Evolutionary conservation across 75 land plant genomes (phyloP).

Genomic region (Sequoia sempervirens): DNA sequence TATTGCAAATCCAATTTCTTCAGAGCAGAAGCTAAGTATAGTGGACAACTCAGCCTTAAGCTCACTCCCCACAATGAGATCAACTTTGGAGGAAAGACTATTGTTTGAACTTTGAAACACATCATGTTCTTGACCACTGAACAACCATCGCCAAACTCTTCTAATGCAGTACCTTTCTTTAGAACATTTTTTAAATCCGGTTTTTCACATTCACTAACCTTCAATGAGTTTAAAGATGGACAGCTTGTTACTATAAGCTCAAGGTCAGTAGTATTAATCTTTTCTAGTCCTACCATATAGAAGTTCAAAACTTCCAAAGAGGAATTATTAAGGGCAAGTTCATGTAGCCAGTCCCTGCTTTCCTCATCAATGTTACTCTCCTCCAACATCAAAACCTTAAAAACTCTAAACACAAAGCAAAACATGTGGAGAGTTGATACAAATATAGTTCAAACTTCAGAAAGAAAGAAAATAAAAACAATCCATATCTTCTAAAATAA

Average conservation of each 20-base stretch:
- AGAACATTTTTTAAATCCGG: constrained; percentile 44
- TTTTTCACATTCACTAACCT: constrained; percentile 68
- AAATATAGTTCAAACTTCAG: too few relatives aligned
- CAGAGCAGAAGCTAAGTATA: constrained; percentile 40
- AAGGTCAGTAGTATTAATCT: constrained; percentile 36
- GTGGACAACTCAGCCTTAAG: constrained; percentile 46
- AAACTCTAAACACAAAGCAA: too few relatives aligned
- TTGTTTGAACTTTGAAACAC: too few relatives aligned
- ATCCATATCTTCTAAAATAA: too few relatives aligned
- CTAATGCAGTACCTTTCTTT: constrained; percentile 35
- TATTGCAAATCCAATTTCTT: too few relatives aligned
- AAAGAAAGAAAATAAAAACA: too few relatives aligned
- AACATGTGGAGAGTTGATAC: too few relatives aligned
- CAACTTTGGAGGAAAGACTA: too few relatives aligned
- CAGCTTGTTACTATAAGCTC: too few relatives aligned
- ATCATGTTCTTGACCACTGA: too few relatives aligned
- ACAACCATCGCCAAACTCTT: constrained; percentile 91
- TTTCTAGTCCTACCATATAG: constrained; percentile 54
- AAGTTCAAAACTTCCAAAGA: constrained; percentile 72
- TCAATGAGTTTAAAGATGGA: constrained; percentile 50
- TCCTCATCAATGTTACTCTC: constrained; percentile 50
- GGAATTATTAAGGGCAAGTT: constrained; percentile 63
- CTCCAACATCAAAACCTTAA: too few relatives aligned
- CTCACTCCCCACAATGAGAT: constrained; percentile 56
- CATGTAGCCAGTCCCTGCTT: constrained; percentile 83